These are phyloP conservation scores for Suhomyces faveliae DNA, from an alignment of 805 yeast genomes.

Conservation along the genomic window DNA sequence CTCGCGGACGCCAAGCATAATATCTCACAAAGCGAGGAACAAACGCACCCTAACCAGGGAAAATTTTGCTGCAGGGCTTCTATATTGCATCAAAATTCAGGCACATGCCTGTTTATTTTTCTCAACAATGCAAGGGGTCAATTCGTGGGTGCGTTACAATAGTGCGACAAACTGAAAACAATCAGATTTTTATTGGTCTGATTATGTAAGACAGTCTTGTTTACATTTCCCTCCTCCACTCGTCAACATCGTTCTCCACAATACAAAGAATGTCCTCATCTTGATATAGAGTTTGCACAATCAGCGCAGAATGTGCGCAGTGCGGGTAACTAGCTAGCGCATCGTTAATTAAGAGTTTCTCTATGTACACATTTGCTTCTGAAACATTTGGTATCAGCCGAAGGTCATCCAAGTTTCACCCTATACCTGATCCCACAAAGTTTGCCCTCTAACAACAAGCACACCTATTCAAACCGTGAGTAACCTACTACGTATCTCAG, in stretches of 20 bases:
- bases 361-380: background rate
- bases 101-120: conserved; percentile 1
- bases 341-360: background rate
- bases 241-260: conserved; percentile 1
- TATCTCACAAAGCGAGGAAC: background rate
- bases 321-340: background rate
- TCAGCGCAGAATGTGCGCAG: background rate
- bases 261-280: background rate
- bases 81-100: conserved; percentile 4
- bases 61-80: background rate
- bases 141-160: background rate
- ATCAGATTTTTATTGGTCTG: background rate
- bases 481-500: no score
- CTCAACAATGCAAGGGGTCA: conserved; percentile 7
- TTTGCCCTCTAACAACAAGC: no score
- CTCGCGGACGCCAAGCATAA: background rate
- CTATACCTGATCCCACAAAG: no score
- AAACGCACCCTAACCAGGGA: background rate
- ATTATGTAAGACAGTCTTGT: background rate
- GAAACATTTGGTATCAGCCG: background rate
- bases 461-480: no score
- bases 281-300: background rate
- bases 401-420: background rate
- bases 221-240: background rate
- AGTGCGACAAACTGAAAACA: background rate